phyloP scores from a whole-genome alignment of 371 early-diverging fungal genomes.

The Nematocida ironsii region DNA sequence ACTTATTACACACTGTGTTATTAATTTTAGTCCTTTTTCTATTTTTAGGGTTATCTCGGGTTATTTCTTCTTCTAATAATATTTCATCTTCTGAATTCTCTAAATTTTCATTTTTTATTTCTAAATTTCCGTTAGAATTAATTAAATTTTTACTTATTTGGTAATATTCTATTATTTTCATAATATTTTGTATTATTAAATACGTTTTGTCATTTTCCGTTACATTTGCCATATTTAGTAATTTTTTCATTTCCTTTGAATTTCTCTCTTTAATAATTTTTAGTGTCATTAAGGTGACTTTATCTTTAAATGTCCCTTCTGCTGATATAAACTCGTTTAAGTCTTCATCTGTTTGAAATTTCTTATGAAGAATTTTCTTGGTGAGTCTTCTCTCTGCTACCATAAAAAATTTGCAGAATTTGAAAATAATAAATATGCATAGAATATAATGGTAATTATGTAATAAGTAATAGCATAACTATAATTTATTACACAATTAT shows the following conservation, averaged over 20 bases:
- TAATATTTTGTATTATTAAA: conserved; percentile 36
- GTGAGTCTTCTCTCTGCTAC: background rate
- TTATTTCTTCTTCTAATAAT: background rate
- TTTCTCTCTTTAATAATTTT: conserved; percentile 23
- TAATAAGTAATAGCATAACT: too few species aligned
- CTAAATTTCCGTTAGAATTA: too few species aligned
- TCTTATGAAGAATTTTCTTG: conserved; percentile 37
- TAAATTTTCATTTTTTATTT: background rate
- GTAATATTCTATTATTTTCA: conserved; percentile 48
- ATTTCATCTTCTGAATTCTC: background rate
- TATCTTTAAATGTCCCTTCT: conserved; percentile 57
- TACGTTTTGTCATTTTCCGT: conserved; percentile 38
- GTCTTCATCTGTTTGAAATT: conserved; percentile 45
- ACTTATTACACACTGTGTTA: background rate
- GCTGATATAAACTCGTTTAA: conserved; percentile 39
- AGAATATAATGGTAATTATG: too few species aligned
- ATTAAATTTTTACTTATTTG: background rate
- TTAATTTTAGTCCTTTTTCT: background rate
- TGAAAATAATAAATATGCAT: too few species aligned
- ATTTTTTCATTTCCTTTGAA: conserved; percentile 2
- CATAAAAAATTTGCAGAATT: too few species aligned
- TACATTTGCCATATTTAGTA: background rate
- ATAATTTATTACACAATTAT: too few species aligned
- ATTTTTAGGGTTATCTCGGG: conserved; percentile 21
- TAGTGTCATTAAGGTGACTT: conserved; percentile 43